These are phyloP conservation scores for Paramyrothecium sp. DNA, from an alignment of 2,329 filamentous ascomycete genomes.

Conservation along the genomic window DNA sequence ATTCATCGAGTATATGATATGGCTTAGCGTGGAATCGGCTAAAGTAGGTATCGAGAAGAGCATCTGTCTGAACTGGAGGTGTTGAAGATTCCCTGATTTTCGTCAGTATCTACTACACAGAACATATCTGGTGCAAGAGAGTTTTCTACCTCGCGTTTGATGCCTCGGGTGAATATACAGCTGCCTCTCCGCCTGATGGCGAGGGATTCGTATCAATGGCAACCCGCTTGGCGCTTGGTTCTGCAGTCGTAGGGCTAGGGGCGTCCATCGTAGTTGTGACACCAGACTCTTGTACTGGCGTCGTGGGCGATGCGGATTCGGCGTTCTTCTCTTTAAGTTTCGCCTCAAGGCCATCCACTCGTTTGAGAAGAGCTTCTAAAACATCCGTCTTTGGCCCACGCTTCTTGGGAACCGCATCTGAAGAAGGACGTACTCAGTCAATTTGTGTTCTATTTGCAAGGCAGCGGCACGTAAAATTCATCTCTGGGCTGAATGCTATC, in stretches of 20 bases:
- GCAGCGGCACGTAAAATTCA: too few species aligned
- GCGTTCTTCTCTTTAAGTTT: slow-evolving; percentile 69
- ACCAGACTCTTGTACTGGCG: slow-evolving; percentile 5
- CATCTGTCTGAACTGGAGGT: slow-evolving; percentile 52
- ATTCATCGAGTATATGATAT: slow-evolving; percentile 78
- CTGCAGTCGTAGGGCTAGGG: slow-evolving; percentile 14
- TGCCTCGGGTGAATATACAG: slow-evolving; percentile 8
- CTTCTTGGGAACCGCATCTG: slow-evolving; percentile 87
- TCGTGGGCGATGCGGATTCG: slow-evolving; percentile 23
- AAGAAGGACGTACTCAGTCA: neutral
- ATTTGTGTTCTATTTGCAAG: too few species aligned
- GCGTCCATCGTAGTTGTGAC: neutral
- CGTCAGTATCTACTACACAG: neutral
- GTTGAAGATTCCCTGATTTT: slow-evolving; percentile 42
- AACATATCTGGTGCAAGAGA: neutral
- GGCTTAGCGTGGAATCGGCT: slow-evolving; percentile 76
- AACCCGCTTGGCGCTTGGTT: slow-evolving; percentile 21
- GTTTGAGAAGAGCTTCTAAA: slow-evolving; percentile 77
- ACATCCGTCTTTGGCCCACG: slow-evolving; percentile 88
- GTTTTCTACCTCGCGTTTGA: neutral
- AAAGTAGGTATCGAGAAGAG: slow-evolving; percentile 77
- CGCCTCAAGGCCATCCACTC: slow-evolving; percentile 82
- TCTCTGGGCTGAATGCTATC: too few species aligned
- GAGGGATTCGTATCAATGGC: neutral
- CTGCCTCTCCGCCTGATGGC: neutral